phyloP scores from a whole-genome alignment of 2,329 filamentous ascomycete species.

The Acrodontium crateriforme region DNA sequence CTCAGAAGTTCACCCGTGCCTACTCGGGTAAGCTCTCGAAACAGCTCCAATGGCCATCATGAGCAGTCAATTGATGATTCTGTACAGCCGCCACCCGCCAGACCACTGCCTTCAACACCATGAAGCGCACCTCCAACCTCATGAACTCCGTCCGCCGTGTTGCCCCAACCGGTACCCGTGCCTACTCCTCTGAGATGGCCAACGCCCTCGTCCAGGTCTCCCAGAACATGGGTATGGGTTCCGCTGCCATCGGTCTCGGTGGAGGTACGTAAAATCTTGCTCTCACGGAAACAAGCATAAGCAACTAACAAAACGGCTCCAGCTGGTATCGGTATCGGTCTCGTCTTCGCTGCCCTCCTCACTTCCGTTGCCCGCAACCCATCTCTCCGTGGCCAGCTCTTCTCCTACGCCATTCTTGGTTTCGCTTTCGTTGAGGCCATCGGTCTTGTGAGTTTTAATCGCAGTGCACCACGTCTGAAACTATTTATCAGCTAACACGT shows the following conservation, averaged over 20 bases:
- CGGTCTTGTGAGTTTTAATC: conserved; percentile 31
- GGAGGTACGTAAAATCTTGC: conserved; percentile 11
- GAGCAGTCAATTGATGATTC: conserved; percentile 3
- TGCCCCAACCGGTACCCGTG: conserved; percentile 40
- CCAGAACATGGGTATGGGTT: conserved; percentile 81
- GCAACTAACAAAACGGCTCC: conserved; percentile 37
- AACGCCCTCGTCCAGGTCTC: conserved; percentile 80
- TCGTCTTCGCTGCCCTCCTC: conserved; percentile 83
- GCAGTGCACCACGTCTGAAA: neutral
- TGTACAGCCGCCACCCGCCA: conserved; percentile 20
- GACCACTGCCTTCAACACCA: conserved; percentile 53
- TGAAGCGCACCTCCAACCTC: conserved; percentile 55
- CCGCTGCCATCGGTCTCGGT: conserved; percentile 73
- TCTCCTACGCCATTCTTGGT: conserved; percentile 90
- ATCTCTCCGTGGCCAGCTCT: conserved; percentile 85
- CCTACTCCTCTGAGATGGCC: conserved; percentile 81
- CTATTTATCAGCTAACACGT: neutral
- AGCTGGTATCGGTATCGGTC: conserved; percentile 90
- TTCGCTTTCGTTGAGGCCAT: conserved; percentile 92
- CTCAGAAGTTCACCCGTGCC: conserved; percentile 54
- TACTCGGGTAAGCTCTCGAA: conserved; percentile 49
- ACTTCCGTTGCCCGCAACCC: conserved; percentile 88
- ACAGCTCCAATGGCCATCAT: conserved; percentile 3
- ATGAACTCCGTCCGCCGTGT: conserved; percentile 25
- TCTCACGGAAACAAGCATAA: neutral